Conservation (phyloP, 345 rosid species). For the Citrus maxima region DNA sequence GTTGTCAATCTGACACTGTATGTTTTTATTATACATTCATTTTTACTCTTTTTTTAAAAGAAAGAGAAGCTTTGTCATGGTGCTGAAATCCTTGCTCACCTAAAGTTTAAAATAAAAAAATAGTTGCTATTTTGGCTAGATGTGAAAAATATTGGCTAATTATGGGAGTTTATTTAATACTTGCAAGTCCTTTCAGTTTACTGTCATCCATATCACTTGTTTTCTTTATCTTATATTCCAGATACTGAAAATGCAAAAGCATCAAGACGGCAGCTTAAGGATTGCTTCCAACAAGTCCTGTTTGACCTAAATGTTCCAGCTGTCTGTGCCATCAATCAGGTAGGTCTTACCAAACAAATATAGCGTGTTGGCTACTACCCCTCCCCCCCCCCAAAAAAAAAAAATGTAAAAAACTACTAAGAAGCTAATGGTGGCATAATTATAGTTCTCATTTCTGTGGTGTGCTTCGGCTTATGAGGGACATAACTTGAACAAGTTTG, state of each 20-base stretch:
- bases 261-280: conserved; percentile 85
- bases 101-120: too few relatives aligned
- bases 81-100: background rate
- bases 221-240: conserved; percentile 27
- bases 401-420: background rate
- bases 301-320: conserved; percentile 94
- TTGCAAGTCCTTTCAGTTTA: background rate
- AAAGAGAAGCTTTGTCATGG: background rate
- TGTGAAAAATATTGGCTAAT: background rate
- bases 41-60: background rate
- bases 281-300: conserved; percentile 61
- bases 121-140: background rate
- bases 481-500: background rate
- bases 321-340: conserved; percentile 93
- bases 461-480: background rate
- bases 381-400: too few relatives aligned
- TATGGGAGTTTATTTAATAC: background rate
- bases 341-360: conserved; percentile 12
- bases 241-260: conserved; percentile 94
- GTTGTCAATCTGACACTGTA: background rate
- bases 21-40: background rate
- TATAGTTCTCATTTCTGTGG: background rate
- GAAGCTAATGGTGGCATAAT: background rate
- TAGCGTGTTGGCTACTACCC: background rate
- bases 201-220: background rate